Evolutionary conservation across 1,139 yeast species (phyloP), one percentile per base, ranked within the genome.

Genomic region (Wickerhamomyces sp.): DNA sequence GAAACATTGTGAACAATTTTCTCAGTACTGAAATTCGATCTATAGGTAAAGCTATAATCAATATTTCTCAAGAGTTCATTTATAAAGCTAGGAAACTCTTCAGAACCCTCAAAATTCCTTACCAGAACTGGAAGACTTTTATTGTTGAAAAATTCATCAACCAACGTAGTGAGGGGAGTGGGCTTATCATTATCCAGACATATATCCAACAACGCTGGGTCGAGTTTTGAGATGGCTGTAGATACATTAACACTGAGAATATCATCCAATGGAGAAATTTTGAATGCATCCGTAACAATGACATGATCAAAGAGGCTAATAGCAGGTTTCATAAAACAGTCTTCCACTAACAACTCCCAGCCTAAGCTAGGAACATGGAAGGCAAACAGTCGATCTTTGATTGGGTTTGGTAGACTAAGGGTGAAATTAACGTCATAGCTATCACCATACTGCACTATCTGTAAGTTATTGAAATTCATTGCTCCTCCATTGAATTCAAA

Each of bases 111-210:
- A 36, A 47, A 41, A 27, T 62, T 56, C 39, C 54, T 56, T 2
- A 65, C 34, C 3, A 56, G 37, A 27, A 62, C 40, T 33, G 55
- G 51, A 41, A 63, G 48, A 23, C 61, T 52, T 7, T 56, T 48
- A 40, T 67, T 62, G 36, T 43, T 45, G 30, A 66, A 46, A 11
- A 68, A 39, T 18, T 52, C 52, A 44, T 61, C 61, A 23, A 69
- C 40, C 3, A 69, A 40, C 8, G 46, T 50, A 6, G 66, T 58
- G 45, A 71, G 53, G 8, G 74, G 73, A 1, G 73, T 62, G 5
- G 63, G 48, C 18, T 51, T 46, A 23, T 52, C 50, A 3, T 65
- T 59, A 13, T 59, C 44, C 3, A 56, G 44, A 8, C 66, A 64
- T n/a, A 45, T 46, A 10, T 40, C 37, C 9, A 30, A 39, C 15